These are phyloP conservation scores for Corinectria fuckeliana DNA, from an alignment of 2,329 filamentous ascomycete species.

Conservation along the genomic window DNA sequence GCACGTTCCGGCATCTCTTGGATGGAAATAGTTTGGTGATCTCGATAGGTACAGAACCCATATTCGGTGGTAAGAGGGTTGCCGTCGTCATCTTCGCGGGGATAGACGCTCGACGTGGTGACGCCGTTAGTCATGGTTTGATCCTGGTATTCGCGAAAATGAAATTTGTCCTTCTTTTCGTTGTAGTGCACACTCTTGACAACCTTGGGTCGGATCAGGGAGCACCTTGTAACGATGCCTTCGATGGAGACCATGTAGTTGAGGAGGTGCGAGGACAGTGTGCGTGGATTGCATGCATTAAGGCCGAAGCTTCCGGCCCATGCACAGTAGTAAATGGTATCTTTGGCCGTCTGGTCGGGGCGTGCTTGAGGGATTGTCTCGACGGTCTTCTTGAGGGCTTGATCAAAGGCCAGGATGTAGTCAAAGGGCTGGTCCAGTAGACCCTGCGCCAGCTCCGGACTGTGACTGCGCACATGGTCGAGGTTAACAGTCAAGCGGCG, in stretches of 20 bases:
- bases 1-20: constrained; percentile 99
- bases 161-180: constrained; percentile 83
- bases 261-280: constrained; percentile 84
- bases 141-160: constrained; percentile 89
- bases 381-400: constrained; percentile 87
- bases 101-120: constrained; percentile 90
- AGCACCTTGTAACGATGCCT: constrained; percentile 96
- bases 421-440: constrained; percentile 89
- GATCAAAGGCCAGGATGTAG: constrained; percentile 85
- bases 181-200: constrained; percentile 98
- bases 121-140: constrained; percentile 96
- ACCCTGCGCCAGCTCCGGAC: constrained; percentile 76
- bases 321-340: constrained; percentile 94
- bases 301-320: constrained; percentile 96
- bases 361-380: constrained; percentile 78
- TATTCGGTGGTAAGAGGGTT: constrained; percentile 95
- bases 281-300: constrained; percentile 92
- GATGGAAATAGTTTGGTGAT: constrained; percentile 97
- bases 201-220: constrained; percentile 94
- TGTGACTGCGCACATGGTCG: constrained; percentile 91
- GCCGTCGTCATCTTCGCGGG: constrained; percentile 89
- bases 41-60: constrained; percentile 92
- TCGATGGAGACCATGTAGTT: constrained; percentile 98
- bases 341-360: constrained; percentile 76
- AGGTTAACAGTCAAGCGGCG: constrained; percentile 75